Conservation (phyloP, 306 rosid genomes). For the Erythrophleum fordii region DNA sequence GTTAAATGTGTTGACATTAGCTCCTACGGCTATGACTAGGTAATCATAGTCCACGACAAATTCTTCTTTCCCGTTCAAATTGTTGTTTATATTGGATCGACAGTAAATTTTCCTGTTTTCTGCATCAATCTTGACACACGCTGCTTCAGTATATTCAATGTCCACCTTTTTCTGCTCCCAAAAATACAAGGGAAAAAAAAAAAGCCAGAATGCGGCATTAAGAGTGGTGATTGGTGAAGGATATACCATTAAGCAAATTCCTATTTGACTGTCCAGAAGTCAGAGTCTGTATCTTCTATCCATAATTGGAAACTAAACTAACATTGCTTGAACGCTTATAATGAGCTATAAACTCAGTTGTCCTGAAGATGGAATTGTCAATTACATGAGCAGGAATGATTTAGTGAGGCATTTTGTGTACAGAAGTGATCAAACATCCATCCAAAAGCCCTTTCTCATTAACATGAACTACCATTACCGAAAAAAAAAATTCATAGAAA, state of each 20-base stretch:
- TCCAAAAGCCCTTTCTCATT: too few relatives aligned
- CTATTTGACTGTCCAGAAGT: background rate
- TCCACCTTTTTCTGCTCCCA: constrained; percentile 68
- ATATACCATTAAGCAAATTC: background rate
- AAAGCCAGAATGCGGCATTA: background rate
- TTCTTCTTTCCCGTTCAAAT: constrained; percentile 68
- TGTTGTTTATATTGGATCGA: constrained; percentile 57
- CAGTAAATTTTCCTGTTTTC: constrained; percentile 80
- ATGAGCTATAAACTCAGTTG: constrained; percentile 15
- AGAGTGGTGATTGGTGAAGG: constrained; percentile 3
- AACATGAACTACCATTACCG: too few relatives aligned
- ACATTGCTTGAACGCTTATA: background rate
- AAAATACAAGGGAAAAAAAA: constrained; percentile 14
- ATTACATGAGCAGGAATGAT: background rate
- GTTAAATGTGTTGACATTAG: constrained; percentile 92
- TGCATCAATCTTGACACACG: constrained; percentile 90
- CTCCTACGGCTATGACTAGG: constrained; percentile 80
- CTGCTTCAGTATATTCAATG: constrained; percentile 76
- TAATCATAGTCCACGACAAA: constrained; percentile 81
- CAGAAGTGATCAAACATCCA: background rate
- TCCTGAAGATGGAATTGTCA: background rate
- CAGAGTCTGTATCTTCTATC: constrained; percentile 7
- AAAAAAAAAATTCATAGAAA: too few relatives aligned
- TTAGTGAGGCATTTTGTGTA: background rate
- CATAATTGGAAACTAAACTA: background rate